Conservation (phyloP, 2,329 filamentous ascomycete species). For the Fusarium palustre region DNA sequence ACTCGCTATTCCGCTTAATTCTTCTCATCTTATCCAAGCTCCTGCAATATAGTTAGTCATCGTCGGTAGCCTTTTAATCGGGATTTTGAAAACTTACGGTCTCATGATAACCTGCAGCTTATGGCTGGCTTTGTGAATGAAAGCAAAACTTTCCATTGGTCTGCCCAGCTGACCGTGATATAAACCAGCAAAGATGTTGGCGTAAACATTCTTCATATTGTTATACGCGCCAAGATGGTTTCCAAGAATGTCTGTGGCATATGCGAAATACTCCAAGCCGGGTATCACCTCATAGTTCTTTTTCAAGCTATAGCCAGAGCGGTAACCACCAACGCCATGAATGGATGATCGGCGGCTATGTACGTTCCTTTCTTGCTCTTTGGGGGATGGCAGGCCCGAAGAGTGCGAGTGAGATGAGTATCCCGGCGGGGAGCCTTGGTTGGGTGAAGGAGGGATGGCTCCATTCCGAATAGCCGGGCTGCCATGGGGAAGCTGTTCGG, state of each 20-base stretch:
- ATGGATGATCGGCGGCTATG: conserved; percentile 65
- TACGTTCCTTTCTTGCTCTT: conserved; percentile 60
- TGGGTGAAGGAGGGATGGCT: conserved; percentile 62
- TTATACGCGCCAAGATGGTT: conserved; percentile 82
- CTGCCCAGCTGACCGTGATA: conserved; percentile 91
- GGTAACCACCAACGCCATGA: conserved; percentile 54
- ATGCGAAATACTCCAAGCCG: conserved; percentile 88
- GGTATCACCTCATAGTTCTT: conserved; percentile 87
- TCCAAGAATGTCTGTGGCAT: conserved; percentile 87
- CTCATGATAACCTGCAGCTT: conserved; percentile 79
- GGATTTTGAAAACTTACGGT: conserved; percentile 63
- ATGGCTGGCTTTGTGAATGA: conserved; percentile 67
- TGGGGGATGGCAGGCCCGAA: conserved; percentile 64
- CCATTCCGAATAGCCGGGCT: conserved; percentile 60
- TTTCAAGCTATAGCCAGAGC: conserved; percentile 50
- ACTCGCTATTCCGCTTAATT: conserved; percentile 52
- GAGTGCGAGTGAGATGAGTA: conserved; percentile 61
- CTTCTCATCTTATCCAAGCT: conserved; percentile 62
- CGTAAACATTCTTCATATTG: conserved; percentile 86
- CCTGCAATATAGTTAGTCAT: conserved; percentile 49
- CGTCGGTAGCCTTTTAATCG: background rate
- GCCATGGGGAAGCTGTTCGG: conserved; percentile 50
- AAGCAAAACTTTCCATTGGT: conserved; percentile 83
- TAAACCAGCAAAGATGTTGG: conserved; percentile 83
- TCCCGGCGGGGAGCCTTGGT: conserved; percentile 66